A percentile compares a stretch with the other conserved stretches of the same genome.
Conservation (phyloP, 306 rosid species). For the Macrotyloma uniflorum region DNA sequence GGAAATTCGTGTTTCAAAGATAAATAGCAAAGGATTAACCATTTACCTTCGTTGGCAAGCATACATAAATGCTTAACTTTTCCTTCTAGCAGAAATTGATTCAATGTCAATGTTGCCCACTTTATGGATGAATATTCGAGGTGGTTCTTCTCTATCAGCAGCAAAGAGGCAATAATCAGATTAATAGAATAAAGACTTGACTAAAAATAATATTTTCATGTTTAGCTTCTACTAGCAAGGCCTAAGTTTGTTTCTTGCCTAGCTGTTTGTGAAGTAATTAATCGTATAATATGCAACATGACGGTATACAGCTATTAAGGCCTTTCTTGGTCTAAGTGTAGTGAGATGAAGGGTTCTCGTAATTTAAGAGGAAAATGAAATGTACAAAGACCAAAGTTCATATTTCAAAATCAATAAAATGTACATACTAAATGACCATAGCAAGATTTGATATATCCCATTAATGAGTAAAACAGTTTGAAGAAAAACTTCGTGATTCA, state of each 20-base stretch:
- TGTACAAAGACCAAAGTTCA: background rate
- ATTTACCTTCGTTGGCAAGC: slow-evolving; percentile 45
- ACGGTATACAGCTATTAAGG: background rate
- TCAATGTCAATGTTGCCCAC: slow-evolving; percentile 35
- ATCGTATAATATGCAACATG: slow-evolving; percentile 6
- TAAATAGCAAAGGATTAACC: background rate
- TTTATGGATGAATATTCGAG: slow-evolving; percentile 67
- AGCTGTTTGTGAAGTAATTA: slow-evolving; percentile 8
- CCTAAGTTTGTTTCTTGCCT: slow-evolving; percentile 3
- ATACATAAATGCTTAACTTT: slow-evolving; percentile 35
- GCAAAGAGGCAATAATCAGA: slow-evolving; percentile 34
- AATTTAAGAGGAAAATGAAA: background rate
- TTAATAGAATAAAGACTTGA: slow-evolving; percentile 25
- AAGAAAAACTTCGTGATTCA: slow-evolving; percentile 5
- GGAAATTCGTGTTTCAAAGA: background rate
- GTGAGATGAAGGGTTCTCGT: slow-evolving; percentile 5
- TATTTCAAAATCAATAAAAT: slow-evolving; percentile 20
- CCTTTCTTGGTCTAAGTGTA: background rate
- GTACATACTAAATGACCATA: background rate
- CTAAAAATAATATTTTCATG: background rate
- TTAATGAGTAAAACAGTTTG: background rate
- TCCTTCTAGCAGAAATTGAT: slow-evolving; percentile 46
- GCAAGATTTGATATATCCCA: background rate
- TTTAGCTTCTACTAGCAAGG: slow-evolving; percentile 19
- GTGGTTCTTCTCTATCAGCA: slow-evolving; percentile 63